Evolutionary conservation across 768 basidiomycete genomes (phyloP).

Genomic region (Lactifluus pinguis): DNA sequence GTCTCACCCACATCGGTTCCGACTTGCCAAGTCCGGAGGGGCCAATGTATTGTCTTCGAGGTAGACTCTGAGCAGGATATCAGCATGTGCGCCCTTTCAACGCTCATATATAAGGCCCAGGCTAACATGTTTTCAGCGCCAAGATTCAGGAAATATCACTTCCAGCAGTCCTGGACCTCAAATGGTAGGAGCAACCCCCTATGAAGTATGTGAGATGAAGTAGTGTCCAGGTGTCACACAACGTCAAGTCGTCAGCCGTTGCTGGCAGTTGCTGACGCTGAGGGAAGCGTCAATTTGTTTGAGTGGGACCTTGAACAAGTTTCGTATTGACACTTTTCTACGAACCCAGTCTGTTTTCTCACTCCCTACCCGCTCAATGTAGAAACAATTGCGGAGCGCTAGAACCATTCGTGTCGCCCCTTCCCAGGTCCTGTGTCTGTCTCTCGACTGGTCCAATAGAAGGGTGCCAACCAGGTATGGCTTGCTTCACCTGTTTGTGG

Average conservation of each 20-base stretch:
- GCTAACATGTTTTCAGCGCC: conserved; percentile 24
- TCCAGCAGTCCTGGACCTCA: conserved; percentile 87
- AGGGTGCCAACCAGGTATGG: conserved; percentile 40
- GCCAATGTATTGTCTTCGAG: conserved; percentile 66
- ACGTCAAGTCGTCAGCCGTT: conserved; percentile 33
- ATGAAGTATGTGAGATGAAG: neutral
- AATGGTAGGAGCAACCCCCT: conserved; percentile 53
- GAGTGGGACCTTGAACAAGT: conserved; percentile 46
- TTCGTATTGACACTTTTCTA: conserved; percentile 3
- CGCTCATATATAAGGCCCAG: neutral
- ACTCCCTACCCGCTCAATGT: neutral
- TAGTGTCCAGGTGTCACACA: conserved; percentile 48
- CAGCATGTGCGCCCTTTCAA: conserved; percentile 18
- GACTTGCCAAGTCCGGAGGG: conserved; percentile 40
- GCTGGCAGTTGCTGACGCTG: conserved; percentile 76
- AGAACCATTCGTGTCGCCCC: conserved; percentile 41
- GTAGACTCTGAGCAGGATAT: conserved; percentile 33
- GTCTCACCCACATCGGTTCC: neutral
- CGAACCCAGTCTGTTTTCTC: neutral
- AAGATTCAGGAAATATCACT: conserved; percentile 61
- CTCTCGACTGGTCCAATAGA: conserved; percentile 87
- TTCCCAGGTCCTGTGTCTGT: conserved; percentile 67
- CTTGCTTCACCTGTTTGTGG: neutral
- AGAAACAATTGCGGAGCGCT: conserved; percentile 29
- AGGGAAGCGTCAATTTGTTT: conserved; percentile 66